Base-by-base conservation (phyloP, 2,329 filamentous ascomycete genomes). In the Magnaporthiopsis poae region DNA sequence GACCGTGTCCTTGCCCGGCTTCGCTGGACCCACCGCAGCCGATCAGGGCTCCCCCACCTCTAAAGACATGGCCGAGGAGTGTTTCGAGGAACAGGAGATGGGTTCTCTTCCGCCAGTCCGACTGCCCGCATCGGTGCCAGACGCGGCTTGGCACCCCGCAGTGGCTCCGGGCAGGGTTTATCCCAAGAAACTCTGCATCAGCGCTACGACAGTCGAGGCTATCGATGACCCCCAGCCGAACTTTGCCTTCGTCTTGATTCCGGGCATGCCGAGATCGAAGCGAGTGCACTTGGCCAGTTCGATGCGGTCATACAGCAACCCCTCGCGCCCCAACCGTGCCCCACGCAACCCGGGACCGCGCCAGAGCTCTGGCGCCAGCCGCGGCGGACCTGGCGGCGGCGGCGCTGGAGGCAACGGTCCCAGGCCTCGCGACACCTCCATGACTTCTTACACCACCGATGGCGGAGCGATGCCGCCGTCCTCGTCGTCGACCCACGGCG, bases 71-170 rank as follows among this genome's bases (percentile, higher is more conserved):
- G 89, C 90, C 7, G 90, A 92, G 69, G 88, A 90, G 68, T 91
- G 90, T 70, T 93, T 93, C 70, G 90, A 91, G 73, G 89, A 92
- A 72, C 89, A 90, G 72, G 89, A 92, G 74, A 90, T 90, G 80
- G 90, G 90, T 3, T 92, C 90, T 9, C 77, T 91, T n/a, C 90
- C 90, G 0, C 82, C 84, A 29, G 86, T 92, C 31, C 84, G 84
- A 66, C 78, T 92, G n/a, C 90, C 90, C 9, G 80, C 82, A 62
- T 82, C 82, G 67, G 82, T 83, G 5, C 87, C 88, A 1, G 82
- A 85, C 52, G 82, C 83, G 52, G 84, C 86, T 21, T 91, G 88
- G 87, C 80, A 83, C 66, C 83, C 86, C 18, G 85, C 84, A 8
- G 74, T 80, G 15, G 78, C 82, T 60, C 82, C 82, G 7, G 61